Evolutionary conservation across 1,284 basidiomycete genomes (phyloP), one percentile per base, ranked within the genome.

Genomic region (Ganoderma resinaceum): DNA sequence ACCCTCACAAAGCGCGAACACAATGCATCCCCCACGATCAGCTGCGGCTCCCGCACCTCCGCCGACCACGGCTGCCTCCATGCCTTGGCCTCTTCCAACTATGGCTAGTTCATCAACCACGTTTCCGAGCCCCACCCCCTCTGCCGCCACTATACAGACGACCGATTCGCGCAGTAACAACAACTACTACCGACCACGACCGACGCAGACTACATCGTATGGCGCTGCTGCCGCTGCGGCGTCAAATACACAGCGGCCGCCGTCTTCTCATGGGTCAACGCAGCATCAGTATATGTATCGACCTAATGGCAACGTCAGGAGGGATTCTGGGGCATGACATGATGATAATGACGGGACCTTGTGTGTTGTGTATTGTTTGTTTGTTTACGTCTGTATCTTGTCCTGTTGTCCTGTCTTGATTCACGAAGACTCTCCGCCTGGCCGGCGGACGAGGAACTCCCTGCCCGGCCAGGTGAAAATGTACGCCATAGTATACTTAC

Each of bases 271-370:
- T 52, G 73, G 75, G 6, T 74, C 76, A 33, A 70, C 81, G 23
- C 75, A 77, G 38, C 83, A 84, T 72, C 84, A 82, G 64, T 85
- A 81, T 73, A 82, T 85, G 78, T 86, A 82, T 67, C 80, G 82
- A 53, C 78, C 84, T 52, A 84, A 82, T 69, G 84, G 82, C 6
- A 53, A 70, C 12, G 49, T 35, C 26, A 43, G 71, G 59, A 59
- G 68, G 64, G 74, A 73, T 49, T 74, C 73, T 31, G 66, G 67
- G 58, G 62, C 67, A 60, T 71, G 65, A 49, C 67, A 60, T 71
- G 65, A 37, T 9, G 8, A 29, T 31, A 52, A 26, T 52, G n/a
- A n/a, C n/a, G 12, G 46, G 46, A 52, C 46, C 29, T 12, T 49
- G 23, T 6, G 16, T 11, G 12, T n/a, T 35, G 38, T 29, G 63